Base-by-base conservation (phyloP, 768 basidiomycete genomes). In the Collybia nuda region DNA sequence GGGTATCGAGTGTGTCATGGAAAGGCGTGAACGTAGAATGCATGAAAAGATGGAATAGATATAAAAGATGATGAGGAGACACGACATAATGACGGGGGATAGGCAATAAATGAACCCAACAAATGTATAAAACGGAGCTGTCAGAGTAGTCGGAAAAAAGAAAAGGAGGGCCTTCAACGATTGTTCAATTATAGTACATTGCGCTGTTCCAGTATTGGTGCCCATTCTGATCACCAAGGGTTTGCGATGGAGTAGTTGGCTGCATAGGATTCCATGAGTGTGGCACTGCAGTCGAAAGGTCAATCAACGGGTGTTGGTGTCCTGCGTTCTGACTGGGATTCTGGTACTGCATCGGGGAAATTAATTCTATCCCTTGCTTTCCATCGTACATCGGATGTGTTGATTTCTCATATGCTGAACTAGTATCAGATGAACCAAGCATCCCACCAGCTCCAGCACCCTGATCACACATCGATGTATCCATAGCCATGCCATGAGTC, bases 351-450 rank as follows among this genome's bases (percentile, higher is more conserved):
- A 62, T 60, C 21, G 59, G 57, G 18, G 58, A 56, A 7, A 50
- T 49, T 23, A 57, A 51, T n/a, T 66, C 66, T 56, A 64, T 47
- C n/a, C 56, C 15, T 8, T 62, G 48, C 52, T 69, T 70, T 41
- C 62, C 44, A 15, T 69, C 66, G 47, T 65, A 72, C 52, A 66
- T 54, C 41, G 54, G 44, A 28, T 56, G 56, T 32, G 41, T 18
- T 52, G 32, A 11, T 32, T 67, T 63, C 35, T 67, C 65, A 46
- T 62, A 58, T 22, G 53, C 29, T 22, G 60, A 52, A 8, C 61
- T 56, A 22, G 48, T 47, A 29, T 62, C 50, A 14, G 62, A 48
- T 44, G 58, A 48, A 18, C 56, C 40, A 7, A 47, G 51, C 29
- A 56, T 44, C 44, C 48, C 32, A 21, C 53, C 43, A 18, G 29